These are phyloP conservation scores for Diplosphaera chodatii DNA, from an alignment of 139 green algal species.

Conservation along the genomic window DNA sequence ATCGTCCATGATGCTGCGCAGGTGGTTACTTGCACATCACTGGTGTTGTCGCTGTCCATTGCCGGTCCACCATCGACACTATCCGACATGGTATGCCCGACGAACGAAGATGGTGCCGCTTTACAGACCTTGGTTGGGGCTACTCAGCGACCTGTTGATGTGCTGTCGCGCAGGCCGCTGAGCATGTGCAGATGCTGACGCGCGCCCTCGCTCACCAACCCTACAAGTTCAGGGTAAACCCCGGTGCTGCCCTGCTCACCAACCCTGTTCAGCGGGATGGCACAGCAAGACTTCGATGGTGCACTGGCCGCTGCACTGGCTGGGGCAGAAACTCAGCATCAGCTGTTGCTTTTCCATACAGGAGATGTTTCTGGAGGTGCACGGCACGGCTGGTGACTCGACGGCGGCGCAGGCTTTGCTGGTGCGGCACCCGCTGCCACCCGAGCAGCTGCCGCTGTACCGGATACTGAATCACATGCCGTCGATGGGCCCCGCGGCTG, in stretches of 20 bases:
- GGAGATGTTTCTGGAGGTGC: neutral
- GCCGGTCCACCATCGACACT: too few species aligned
- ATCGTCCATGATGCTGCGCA: conserved; percentile 2
- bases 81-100: too few species aligned
- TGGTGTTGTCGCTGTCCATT: too few species aligned
- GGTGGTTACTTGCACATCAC: too few species aligned
- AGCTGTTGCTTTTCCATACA: neutral
- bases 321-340: too few species aligned
- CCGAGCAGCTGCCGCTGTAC: neutral
- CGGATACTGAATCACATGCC: neutral
- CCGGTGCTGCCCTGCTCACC: too few species aligned
- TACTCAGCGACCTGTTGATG: too few species aligned
- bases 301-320: too few species aligned
- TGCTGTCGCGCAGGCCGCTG: conserved; percentile 3
- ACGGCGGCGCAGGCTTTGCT: neutral
- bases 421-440: neutral
- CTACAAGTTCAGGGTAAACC: conserved; percentile 14
- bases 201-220: conserved; percentile 10
- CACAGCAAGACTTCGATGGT: too few species aligned
- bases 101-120: too few species aligned
- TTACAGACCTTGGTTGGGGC: too few species aligned
- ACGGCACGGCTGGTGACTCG: neutral
- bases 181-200: conserved; percentile 7
- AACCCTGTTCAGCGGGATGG: too few species aligned
- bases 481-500: neutral